These are phyloP conservation scores for Podochytrium sp. DNA, from an alignment of 192 early-diverging fungal genomes.

Conservation along the genomic window DNA sequence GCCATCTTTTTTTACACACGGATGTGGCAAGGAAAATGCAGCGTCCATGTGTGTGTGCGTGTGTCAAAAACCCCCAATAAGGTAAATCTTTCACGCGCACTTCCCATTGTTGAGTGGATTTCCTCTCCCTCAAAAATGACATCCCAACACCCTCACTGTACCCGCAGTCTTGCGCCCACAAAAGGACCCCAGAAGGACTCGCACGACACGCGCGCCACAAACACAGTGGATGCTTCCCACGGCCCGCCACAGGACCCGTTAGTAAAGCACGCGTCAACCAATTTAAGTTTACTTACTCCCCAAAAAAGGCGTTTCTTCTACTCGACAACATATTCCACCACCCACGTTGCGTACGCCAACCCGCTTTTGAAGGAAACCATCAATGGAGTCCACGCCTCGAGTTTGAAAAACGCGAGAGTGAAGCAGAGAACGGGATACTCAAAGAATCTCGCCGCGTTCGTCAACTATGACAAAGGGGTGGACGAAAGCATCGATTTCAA, in stretches of 20 bases:
- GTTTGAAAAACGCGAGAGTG: conserved; percentile 1
- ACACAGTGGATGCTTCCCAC: conserved; percentile 24
- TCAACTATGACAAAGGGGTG: conserved; percentile 47
- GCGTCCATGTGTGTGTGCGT: too few species aligned
- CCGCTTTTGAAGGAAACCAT: conserved; percentile 15
- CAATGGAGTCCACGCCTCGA: conserved; percentile 17
- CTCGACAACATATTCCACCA: conserved; percentile 47
- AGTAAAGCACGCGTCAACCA: too few species aligned
- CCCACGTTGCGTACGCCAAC: conserved; percentile 29
- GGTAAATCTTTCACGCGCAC: too few species aligned
- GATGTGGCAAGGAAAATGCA: too few species aligned
- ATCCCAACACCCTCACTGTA: neutral
- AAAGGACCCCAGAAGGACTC: too few species aligned
- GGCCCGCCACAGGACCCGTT: conserved; percentile 41
- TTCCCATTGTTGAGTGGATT: neutral
- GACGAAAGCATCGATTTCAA: conserved; percentile 48
- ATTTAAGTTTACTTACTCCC: too few species aligned
- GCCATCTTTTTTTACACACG: too few species aligned
- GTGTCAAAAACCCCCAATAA: too few species aligned
- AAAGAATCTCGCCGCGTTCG: conserved; percentile 46
- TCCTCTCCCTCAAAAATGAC: neutral
- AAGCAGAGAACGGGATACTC: conserved; percentile 51
- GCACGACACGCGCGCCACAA: conserved; percentile 34
- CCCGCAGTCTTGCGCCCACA: too few species aligned
- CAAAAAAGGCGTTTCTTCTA: conserved; percentile 50